These are phyloP conservation scores for Gossypium armourianum DNA, from an alignment of 441 rosid genomes.

Conservation along the genomic window DNA sequence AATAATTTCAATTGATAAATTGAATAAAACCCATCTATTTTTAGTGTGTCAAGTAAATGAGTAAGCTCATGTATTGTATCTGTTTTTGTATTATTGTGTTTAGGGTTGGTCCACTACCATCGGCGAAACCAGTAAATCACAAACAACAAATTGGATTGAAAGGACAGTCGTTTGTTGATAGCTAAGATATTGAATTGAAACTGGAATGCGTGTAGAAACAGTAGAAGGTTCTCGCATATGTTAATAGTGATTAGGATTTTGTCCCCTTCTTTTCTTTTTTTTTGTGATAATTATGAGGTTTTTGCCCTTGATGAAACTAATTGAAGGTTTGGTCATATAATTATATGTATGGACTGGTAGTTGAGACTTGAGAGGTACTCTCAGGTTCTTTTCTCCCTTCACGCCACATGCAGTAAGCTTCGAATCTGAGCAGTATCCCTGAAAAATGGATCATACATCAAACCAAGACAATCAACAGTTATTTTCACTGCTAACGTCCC, in stretches of 20 bases:
- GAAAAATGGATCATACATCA: slow-evolving; percentile 20
- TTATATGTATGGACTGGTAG: slow-evolving; percentile 11
- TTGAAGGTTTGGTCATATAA: slow-evolving; percentile 5
- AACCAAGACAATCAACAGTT: neutral
- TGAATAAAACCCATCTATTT: neutral
- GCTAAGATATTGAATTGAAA: neutral
- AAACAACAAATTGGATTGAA: slow-evolving; percentile 3
- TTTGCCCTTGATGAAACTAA: neutral
- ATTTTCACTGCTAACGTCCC: slow-evolving; percentile 19
- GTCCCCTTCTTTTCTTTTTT: neutral
- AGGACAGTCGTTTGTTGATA: neutral
- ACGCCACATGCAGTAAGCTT: neutral
- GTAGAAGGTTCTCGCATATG: neutral
- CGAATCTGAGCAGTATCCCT: neutral
- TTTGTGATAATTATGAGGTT: neutral
- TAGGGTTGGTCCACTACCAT: neutral
- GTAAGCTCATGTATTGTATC: no score
- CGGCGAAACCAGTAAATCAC: neutral
- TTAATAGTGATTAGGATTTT: neutral
- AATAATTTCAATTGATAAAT: neutral
- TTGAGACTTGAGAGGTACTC: neutral
- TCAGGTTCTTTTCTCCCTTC: neutral
- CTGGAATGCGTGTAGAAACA: slow-evolving; percentile 1
- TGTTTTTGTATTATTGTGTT: no score
- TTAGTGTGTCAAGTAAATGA: no score